These are phyloP conservation scores for Nakazawaea populi DNA, from an alignment of 805 yeast genomes.

Conservation along the genomic window DNA sequence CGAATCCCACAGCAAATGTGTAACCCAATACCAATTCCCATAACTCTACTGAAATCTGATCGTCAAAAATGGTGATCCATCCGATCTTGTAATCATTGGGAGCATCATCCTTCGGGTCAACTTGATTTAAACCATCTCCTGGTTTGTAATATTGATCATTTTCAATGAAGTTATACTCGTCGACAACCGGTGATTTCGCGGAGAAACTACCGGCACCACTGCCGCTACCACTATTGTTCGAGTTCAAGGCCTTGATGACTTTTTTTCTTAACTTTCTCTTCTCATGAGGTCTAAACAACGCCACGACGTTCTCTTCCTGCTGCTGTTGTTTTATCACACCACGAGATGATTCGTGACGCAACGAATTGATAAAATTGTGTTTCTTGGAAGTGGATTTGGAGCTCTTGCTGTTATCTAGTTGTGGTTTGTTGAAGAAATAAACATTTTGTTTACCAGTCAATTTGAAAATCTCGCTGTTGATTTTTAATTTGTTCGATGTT, in stretches of 20 bases:
- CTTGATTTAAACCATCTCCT: slow-evolving; percentile 50
- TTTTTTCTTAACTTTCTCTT: slow-evolving; percentile 28
- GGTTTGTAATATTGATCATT: slow-evolving; percentile 31
- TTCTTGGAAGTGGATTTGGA: not conserved
- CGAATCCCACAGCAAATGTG: slow-evolving; percentile 46
- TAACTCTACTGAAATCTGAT: slow-evolving; percentile 32
- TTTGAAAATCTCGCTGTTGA: slow-evolving; percentile 12
- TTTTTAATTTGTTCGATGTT: slow-evolving; percentile 11
- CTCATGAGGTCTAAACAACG: slow-evolving; percentile 36
- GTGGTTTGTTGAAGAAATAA: slow-evolving; percentile 12
- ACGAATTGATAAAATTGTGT: slow-evolving; percentile 5
- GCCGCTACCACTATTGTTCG: not conserved
- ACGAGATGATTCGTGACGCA: not conserved
- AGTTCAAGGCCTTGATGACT: slow-evolving; percentile 21
- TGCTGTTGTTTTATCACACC: not conserved
- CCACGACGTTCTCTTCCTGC: slow-evolving; percentile 27
- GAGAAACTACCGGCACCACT: not conserved
- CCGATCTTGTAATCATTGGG: slow-evolving; percentile 58
- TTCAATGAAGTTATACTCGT: slow-evolving; percentile 4
- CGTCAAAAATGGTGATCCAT: slow-evolving; percentile 60
- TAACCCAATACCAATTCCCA: slow-evolving; percentile 51
- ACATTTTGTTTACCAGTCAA: slow-evolving; percentile 16
- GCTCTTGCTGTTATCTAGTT: not conserved
- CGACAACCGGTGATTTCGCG: not conserved
- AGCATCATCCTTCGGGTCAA: slow-evolving; percentile 51